A percentile compares a stretch with the other conserved stretches of the same genome.
These are phyloP conservation scores for Sordariomycetes sp. DNA, from an alignment of 2,329 filamentous ascomycete genomes.

Conservation along the genomic window DNA sequence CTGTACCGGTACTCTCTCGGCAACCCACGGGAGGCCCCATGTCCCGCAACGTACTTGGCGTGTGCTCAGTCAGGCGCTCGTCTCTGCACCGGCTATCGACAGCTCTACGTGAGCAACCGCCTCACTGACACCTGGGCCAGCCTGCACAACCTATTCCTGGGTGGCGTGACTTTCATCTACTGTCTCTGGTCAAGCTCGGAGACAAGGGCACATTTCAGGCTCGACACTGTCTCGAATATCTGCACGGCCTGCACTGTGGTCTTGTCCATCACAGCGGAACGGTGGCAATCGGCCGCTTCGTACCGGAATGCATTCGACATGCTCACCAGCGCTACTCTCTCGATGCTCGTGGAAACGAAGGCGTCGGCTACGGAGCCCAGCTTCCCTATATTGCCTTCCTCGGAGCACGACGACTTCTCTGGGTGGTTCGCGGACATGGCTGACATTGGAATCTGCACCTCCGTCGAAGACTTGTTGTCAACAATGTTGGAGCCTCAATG, in stretches of 20 bases:
- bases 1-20: slow-evolving; percentile 1
- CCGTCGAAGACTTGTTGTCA: background rate
- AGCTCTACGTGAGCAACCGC: slow-evolving; percentile 1
- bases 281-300: slow-evolving; percentile 34
- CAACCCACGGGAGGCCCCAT: no score
- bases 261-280: slow-evolving; percentile 39
- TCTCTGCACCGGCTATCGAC: slow-evolving; percentile 1
- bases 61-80: background rate
- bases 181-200: slow-evolving; percentile 13
- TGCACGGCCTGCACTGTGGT: slow-evolving; percentile 32
- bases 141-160: slow-evolving; percentile 24
- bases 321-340: slow-evolving; percentile 26
- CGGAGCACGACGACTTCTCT: background rate
- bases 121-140: slow-evolving; percentile 18
- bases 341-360: slow-evolving; percentile 1
- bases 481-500: no score
- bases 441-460: slow-evolving; percentile 1
- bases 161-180: slow-evolving; percentile 22
- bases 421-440: background rate
- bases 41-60: background rate
- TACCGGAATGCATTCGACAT: slow-evolving; percentile 38
- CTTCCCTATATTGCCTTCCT: background rate
- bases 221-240: background rate
- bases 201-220: background rate
- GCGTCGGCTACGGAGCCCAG: no score